These are phyloP conservation scores for Bipolaris gigantea DNA, from an alignment of 2,329 filamentous ascomycete genomes.

Conservation along the genomic window DNA sequence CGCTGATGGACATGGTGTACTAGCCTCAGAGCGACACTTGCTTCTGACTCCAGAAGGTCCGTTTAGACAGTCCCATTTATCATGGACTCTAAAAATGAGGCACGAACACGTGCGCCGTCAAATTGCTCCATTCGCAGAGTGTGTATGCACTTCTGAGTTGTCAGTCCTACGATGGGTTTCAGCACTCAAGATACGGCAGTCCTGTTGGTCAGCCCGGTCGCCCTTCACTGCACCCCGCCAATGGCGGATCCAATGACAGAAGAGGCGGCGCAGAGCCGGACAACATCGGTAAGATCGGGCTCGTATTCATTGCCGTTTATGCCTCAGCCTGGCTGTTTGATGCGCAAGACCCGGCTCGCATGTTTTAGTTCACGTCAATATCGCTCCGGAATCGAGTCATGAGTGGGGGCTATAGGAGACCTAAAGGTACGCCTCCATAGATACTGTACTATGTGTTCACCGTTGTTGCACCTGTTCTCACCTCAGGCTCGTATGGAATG, in stretches of 20 bases:
- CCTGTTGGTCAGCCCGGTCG: slow-evolving; percentile 1
- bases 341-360: background rate
- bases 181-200: background rate
- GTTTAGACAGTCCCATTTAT: background rate
- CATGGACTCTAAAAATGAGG: background rate
- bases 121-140: background rate
- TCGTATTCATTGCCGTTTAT: background rate
- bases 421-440: background rate
- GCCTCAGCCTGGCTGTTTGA: background rate
- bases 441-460: no score
- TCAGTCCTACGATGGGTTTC: background rate
- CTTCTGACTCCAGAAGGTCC: background rate
- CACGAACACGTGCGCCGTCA: slow-evolving; percentile 3
- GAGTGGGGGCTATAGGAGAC: background rate
- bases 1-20: slow-evolving; percentile 1
- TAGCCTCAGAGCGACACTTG: no score
- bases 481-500: background rate
- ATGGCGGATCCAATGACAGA: background rate
- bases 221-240: slow-evolving; percentile 4
- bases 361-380: background rate
- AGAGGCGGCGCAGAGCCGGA: background rate
- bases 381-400: background rate
- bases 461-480: no score
- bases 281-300: slow-evolving; percentile 6
- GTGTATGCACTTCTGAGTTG: slow-evolving; percentile 6